phyloP scores from a whole-genome alignment of 495 filamentous ascomycete genomes.

The Penicillium angulare region DNA sequence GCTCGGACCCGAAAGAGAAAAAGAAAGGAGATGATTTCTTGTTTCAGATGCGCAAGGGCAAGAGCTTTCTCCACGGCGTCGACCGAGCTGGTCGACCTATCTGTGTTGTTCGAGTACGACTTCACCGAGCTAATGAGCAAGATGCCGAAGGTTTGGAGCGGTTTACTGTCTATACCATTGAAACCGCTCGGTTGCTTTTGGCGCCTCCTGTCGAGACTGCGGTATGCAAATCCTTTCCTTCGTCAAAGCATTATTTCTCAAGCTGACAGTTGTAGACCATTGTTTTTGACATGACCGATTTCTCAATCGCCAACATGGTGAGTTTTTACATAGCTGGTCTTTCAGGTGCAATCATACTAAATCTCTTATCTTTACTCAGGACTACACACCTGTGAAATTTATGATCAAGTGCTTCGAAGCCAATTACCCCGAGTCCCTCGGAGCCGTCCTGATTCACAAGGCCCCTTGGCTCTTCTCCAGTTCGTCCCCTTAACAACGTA shows the following conservation, averaged over 20 bases:
- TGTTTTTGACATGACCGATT: conserved; percentile 93
- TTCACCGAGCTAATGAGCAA: conserved; percentile 83
- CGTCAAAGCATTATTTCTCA: neutral
- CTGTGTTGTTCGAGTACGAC: conserved; percentile 76
- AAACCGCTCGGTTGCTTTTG: conserved; percentile 83
- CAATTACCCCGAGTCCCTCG: conserved; percentile 93
- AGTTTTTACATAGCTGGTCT: conserved; percentile 8
- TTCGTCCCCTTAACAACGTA: conserved; percentile 26
- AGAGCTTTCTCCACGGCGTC: conserved; percentile 86
- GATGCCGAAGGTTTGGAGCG: conserved; percentile 74
- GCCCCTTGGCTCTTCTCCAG: conserved; percentile 95
- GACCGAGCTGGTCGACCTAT: conserved; percentile 87
- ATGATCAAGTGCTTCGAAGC: conserved; percentile 99
- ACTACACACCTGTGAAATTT: conserved; percentile 95
- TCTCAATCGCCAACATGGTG: conserved; percentile 94
- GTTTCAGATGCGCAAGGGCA: conserved; percentile 83
- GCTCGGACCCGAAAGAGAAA: conserved; percentile 51
- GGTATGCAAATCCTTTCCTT: conserved; percentile 51
- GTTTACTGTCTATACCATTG: conserved; percentile 92
- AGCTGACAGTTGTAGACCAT: conserved; percentile 56
- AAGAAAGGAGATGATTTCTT: conserved; percentile 81
- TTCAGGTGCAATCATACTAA: neutral
- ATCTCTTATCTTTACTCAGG: conserved; percentile 47
- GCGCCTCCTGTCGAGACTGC: conserved; percentile 83
- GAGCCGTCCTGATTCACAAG: conserved; percentile 93